Evolutionary conservation across 164 flowering plant species (phyloP).

Genomic region (Aristolochia contorta): DNA sequence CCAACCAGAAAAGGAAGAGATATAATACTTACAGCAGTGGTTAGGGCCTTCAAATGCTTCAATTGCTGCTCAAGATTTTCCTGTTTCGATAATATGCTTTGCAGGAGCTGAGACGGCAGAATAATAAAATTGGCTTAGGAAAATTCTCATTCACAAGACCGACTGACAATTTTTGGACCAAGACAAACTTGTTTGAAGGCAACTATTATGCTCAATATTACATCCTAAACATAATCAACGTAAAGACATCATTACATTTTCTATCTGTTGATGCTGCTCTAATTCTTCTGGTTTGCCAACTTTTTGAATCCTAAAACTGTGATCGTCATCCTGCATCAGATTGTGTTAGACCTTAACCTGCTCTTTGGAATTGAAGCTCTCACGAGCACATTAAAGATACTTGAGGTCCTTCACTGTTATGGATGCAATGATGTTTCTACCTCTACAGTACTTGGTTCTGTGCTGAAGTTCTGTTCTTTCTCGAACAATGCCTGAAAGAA

Average conservation of each 20-base stretch:
- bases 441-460: background rate
- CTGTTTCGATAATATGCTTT: constrained; percentile 13
- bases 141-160: constrained; percentile 1
- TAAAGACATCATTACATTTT: constrained; percentile 4
- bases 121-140: background rate
- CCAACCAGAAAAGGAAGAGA: no score
- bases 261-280: constrained; percentile 5
- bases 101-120: constrained; percentile 22
- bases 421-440: background rate
- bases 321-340: constrained; percentile 19
- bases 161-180: constrained; percentile 33
- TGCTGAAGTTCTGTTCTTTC: background rate
- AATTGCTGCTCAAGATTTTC: constrained; percentile 24
- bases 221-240: background rate
- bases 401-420: background rate
- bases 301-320: background rate
- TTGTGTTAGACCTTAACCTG: constrained; percentile 4
- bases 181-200: constrained; percentile 29
- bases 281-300: background rate
- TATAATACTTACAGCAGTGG: constrained; percentile 20
- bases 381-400: background rate
- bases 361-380: constrained; percentile 1
- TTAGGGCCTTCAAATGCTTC: constrained; percentile 22
- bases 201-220: constrained; percentile 18
- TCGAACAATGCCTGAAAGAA: background rate